phyloP scores from a whole-genome alignment of 345 rosid genomes.

The Hypericum perforatum region DNA sequence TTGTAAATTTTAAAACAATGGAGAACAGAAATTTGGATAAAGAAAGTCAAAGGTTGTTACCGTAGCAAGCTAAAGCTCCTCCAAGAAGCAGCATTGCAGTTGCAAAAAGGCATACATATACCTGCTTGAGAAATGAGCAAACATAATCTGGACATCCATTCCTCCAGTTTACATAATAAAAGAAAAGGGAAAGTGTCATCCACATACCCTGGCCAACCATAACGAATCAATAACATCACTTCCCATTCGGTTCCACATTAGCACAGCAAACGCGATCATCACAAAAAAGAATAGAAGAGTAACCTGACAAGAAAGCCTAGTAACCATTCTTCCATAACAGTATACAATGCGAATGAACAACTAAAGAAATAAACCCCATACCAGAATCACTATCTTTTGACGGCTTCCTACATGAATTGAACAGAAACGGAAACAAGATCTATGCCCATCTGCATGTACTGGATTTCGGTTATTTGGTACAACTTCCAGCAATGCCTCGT shows the following conservation, averaged over 20 bases:
- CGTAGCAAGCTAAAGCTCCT: constrained; percentile 34
- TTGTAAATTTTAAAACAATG: constrained; percentile 1
- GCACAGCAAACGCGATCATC: constrained; percentile 38
- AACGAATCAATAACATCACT: constrained; percentile 38
- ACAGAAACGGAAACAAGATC: constrained; percentile 42
- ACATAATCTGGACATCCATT: neutral
- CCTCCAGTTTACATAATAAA: neutral
- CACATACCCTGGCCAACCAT: constrained; percentile 35
- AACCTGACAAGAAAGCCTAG: constrained; percentile 23
- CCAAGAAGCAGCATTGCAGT: constrained; percentile 24
- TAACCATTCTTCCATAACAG: neutral
- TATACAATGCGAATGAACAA: neutral
- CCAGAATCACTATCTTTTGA: constrained; percentile 51
- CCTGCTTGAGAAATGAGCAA: constrained; percentile 16
- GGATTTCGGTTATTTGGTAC: constrained; percentile 25
- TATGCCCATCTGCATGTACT: constrained; percentile 18
- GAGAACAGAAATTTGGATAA: neutral
- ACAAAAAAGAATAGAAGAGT: constrained; percentile 34
- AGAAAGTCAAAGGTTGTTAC: constrained; percentile 14
- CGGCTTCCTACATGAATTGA: constrained; percentile 43
- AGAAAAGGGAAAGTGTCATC: neutral
- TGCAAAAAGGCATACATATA: constrained; percentile 21
- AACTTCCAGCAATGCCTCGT: constrained; percentile 38
- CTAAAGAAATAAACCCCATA: constrained; percentile 12
- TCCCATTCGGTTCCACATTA: constrained; percentile 53